Evolutionary conservation across 495 filamentous ascomycete genomes (phyloP), one percentile per base, ranked within the genome.

Genomic region (Tuber aestivum): DNA sequence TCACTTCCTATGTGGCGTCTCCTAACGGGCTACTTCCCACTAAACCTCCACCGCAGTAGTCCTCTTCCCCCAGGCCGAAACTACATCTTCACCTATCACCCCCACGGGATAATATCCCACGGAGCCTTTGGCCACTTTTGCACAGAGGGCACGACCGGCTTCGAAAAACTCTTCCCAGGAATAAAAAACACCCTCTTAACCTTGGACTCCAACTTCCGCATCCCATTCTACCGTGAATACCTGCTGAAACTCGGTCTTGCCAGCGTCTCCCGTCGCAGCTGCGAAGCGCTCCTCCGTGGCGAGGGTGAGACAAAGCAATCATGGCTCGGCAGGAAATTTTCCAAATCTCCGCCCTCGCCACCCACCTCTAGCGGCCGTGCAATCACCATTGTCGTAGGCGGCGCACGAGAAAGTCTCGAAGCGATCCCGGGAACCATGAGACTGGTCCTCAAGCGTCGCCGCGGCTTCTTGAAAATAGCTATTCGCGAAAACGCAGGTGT

Each of bases 71-170:
- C 93, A 0, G 92, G 91, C 3, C 88, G 93, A 75, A 98, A 98
- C 85, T 99, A 98, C 85, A 95, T 99, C 79, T 97, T 99, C 82
- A 95, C 96, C 65, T 97, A 98, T 83, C 95, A 97, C 82, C 95
- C 95, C 0, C 95, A 98, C 83, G 95, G 95, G 61, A 97, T 99
- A 84, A 97, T 99, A 80, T 94, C 92, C 21, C 93, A 97, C 81
- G 95, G 95, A 50, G 95, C 96, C 1, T 97, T 95, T 84, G 93
- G 92, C 5, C 91, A 94, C 23, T 97, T 99, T 78, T 92, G 87
- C 41, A 98, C 96, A 9, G 95, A 98, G 79, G 68, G 73, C 35
- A 83, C 79, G 2, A 78, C 79, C 8, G 94, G 95, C 3, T 99
- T 98, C 84, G 89, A 89, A 3, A 88, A 91, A 73, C 89, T 97